phyloP scores from a whole-genome alignment of 441 rosid genomes.

The Rhodomyrtus psidioides region DNA sequence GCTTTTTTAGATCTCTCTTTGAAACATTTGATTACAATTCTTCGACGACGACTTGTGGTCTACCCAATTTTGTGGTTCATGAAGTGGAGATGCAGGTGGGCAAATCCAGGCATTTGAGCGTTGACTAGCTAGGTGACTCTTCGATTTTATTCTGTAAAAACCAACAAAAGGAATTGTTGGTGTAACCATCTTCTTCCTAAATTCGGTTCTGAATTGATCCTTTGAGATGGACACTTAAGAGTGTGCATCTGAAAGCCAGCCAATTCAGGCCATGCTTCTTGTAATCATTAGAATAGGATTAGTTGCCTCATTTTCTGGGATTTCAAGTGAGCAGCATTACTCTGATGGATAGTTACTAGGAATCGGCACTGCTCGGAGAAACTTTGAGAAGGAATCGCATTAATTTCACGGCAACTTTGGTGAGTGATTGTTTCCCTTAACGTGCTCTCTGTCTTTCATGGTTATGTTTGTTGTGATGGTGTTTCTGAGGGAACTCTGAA shows the following conservation, averaged over 20 bases:
- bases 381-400: neutral
- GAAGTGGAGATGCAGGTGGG: neutral
- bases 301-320: neutral
- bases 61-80: conserved; percentile 52
- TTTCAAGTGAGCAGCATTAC: neutral
- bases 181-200: neutral
- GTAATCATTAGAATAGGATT: neutral
- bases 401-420: neutral
- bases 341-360: neutral
- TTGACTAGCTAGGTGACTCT: neutral
- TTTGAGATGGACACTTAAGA: neutral
- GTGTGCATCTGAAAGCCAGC: neutral
- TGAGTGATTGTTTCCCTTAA: neutral
- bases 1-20: neutral
- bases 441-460: neutral
- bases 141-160: neutral
- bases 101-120: neutral
- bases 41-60: conserved; percentile 15
- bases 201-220: neutral
- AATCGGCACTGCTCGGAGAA: neutral
- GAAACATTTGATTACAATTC: conserved; percentile 4
- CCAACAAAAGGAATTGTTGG: neutral
- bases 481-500: neutral
- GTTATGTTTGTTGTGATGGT: neutral
- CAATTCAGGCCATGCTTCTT: neutral